These are phyloP conservation scores for Bolboschoenoplectus hybrid DNA, from an alignment of 202 grass and related monocot species.

Conservation along the genomic window DNA sequence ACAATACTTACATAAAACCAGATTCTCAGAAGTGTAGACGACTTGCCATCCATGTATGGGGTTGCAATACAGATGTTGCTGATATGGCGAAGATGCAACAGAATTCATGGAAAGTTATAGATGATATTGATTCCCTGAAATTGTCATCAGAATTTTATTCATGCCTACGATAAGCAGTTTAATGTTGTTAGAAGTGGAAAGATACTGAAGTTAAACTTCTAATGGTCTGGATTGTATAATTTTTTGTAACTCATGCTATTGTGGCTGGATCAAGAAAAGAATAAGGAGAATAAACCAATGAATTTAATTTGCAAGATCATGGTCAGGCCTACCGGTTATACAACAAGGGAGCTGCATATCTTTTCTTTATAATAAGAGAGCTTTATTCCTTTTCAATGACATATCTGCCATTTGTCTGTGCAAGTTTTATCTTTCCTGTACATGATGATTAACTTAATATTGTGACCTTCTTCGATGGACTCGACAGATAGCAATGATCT, in stretches of 20 bases:
- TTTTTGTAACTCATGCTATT: neutral
- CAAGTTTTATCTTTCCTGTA: too few relatives aligned
- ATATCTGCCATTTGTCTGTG: too few relatives aligned
- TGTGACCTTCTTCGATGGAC: too few relatives aligned
- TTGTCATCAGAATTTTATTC: conserved; percentile 45
- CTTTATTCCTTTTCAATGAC: too few relatives aligned
- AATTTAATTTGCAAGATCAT: neutral
- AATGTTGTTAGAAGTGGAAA: neutral
- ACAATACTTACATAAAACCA: conserved; percentile 44
- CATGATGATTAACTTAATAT: too few relatives aligned
- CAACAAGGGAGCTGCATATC: neutral
- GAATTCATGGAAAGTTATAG: conserved; percentile 40
- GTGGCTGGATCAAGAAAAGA: too few relatives aligned
- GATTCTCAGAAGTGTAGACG: conserved; percentile 43
- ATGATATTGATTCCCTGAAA: conserved; percentile 44
- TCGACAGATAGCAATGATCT: too few relatives aligned
- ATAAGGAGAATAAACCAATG: neutral
- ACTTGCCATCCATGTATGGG: conserved; percentile 49
- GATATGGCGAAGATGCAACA: conserved; percentile 35
- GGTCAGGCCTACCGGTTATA: neutral
- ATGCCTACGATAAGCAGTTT: conserved; percentile 33
- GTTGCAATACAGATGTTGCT: conserved; percentile 39
- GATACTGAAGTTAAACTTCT: neutral
- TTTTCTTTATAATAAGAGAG: neutral
- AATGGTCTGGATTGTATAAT: neutral